phyloP scores from a whole-genome alignment of 805 yeast genomes.

The Lipomyces orientalis region DNA sequence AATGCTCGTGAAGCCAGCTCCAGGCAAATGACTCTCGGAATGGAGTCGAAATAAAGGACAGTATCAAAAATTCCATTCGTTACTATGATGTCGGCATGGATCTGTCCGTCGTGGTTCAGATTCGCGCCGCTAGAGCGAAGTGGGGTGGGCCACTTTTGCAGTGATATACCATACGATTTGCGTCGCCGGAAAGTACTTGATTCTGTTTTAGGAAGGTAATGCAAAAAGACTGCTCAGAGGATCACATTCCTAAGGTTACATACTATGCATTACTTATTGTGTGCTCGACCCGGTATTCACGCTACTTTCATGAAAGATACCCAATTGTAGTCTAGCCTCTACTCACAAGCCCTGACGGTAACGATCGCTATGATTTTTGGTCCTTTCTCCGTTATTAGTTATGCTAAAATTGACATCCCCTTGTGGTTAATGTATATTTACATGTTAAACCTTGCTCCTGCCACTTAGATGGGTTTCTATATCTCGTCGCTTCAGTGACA shows the following conservation, averaged over 20 bases:
- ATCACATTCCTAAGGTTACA: slow-evolving; percentile 1
- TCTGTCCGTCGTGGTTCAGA: neutral
- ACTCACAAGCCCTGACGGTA: too few relatives aligned
- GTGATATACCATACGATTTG: neutral
- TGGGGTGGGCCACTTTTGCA: neutral
- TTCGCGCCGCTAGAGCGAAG: slow-evolving; percentile 1
- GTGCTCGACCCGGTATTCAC: neutral
- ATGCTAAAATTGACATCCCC: too few relatives aligned
- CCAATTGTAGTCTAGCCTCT: neutral
- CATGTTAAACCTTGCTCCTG: too few relatives aligned
- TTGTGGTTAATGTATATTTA: too few relatives aligned
- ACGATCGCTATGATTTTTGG: too few relatives aligned
- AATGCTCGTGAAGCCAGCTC: neutral
- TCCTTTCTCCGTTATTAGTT: too few relatives aligned
- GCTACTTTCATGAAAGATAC: neutral
- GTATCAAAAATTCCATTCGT: neutral
- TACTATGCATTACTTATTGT: neutral
- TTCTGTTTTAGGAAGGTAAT: neutral
- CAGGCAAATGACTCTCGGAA: slow-evolving; percentile 1
- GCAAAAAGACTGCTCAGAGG: neutral
- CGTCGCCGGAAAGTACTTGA: neutral
- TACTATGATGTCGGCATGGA: neutral
- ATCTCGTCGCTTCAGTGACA: too few relatives aligned
- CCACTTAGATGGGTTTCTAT: too few relatives aligned
- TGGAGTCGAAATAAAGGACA: neutral